phyloP scores from a whole-genome alignment of 257 asterid species.

The Solanum ossicruentum region DNA sequence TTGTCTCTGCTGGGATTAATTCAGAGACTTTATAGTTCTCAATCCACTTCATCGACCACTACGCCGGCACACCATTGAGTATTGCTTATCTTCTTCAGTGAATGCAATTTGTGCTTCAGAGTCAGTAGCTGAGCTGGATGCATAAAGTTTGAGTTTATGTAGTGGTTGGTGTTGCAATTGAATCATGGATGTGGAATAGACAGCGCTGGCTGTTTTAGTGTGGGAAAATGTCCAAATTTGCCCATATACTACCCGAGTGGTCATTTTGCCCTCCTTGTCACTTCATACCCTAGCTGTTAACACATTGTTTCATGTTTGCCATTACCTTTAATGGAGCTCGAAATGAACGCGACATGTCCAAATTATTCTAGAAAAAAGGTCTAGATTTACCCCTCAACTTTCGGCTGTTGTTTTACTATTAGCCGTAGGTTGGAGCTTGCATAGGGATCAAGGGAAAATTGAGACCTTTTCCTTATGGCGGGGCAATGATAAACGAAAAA shows the following conservation, averaged over 20 bases:
- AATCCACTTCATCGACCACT: neutral
- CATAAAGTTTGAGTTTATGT: neutral
- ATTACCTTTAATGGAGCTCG: neutral
- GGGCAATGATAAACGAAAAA: neutral
- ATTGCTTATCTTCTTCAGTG: neutral
- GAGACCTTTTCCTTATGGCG: neutral
- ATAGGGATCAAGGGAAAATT: neutral
- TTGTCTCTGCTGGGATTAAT: neutral
- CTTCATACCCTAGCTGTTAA: neutral
- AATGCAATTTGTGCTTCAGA: neutral
- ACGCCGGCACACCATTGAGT: neutral
- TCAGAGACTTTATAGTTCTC: neutral
- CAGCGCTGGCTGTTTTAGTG: neutral
- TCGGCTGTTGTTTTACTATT: neutral
- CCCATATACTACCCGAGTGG: neutral
- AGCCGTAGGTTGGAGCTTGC: neutral
- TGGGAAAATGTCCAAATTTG: neutral
- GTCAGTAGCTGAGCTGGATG: neutral
- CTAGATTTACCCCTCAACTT: neutral
- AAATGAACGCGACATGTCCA: neutral
- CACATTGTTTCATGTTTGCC: neutral
- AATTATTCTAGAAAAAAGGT: neutral
- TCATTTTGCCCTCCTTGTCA: neutral
- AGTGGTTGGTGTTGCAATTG: neutral
- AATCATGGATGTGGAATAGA: neutral